phyloP scores from a whole-genome alignment of 1,139 yeast species.

The Blastobotrys buckinghamii region DNA sequence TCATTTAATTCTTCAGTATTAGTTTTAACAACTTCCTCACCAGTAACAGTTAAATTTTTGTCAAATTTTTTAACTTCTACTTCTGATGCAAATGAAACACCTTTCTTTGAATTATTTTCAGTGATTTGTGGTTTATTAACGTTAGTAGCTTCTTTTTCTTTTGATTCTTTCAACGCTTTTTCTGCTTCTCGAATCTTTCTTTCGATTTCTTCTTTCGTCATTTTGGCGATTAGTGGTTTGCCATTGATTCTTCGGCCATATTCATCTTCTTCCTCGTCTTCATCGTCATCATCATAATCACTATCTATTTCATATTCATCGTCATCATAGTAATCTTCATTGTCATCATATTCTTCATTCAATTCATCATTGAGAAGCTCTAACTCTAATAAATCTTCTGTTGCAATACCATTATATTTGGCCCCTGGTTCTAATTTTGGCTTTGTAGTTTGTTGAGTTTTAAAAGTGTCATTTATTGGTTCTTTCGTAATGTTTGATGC shows the following conservation, averaged over 20 bases:
- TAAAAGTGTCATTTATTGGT: not conserved
- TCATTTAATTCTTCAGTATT: constrained; percentile 9
- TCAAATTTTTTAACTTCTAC: constrained; percentile 33
- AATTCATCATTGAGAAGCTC: constrained; percentile 51
- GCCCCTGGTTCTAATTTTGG: not conserved
- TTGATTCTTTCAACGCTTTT: constrained; percentile 3
- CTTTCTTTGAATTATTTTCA: constrained; percentile 16
- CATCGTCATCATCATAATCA: constrained; percentile 37
- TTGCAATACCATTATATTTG: constrained; percentile 31
- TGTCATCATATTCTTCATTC: constrained; percentile 38
- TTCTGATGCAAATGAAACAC: constrained; percentile 30
- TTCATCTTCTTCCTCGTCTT: constrained; percentile 36
- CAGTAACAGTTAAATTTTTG: constrained; percentile 12
- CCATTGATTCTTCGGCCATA: constrained; percentile 32
- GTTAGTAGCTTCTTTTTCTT: not conserved
- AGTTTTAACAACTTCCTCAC: not conserved
- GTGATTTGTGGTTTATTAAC: too few relatives aligned
- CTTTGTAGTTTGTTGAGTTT: constrained; percentile 2
- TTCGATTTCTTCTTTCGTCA: constrained; percentile 8
- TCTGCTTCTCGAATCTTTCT: constrained; percentile 7
- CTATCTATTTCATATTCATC: constrained; percentile 38
- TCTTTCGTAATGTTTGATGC: not conserved
- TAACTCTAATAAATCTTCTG: constrained; percentile 48
- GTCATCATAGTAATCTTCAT: constrained; percentile 35
- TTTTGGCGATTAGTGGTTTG: not conserved